A percentile compares a stretch with the other conserved stretches of the same genome.
These are phyloP conservation scores for Homolaphlyctis polyrhiza DNA, from an alignment of 371 early-diverging fungal species.

Conservation along the genomic window DNA sequence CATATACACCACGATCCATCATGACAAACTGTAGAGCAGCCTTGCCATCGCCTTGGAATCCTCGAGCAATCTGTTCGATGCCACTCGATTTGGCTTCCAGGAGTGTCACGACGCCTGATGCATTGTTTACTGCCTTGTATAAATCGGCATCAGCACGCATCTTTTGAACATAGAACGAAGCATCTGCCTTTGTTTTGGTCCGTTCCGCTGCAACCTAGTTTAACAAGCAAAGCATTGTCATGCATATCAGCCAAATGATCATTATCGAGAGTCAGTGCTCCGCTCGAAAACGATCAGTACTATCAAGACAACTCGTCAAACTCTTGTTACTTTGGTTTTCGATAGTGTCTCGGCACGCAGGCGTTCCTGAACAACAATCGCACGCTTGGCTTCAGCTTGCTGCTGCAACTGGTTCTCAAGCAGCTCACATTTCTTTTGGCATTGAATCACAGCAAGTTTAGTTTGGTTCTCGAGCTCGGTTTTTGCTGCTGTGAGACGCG, in stretches of 20 bases:
- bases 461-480: conserved; percentile 31
- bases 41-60: conserved; percentile 29
- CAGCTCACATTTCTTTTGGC: conserved; percentile 30
- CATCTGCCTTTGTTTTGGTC: conserved; percentile 40
- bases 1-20: conserved; percentile 44
- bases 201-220: too few relatives aligned
- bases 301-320: too few relatives aligned
- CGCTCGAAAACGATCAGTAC: too few relatives aligned
- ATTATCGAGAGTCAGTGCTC: too few relatives aligned
- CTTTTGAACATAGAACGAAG: too few relatives aligned
- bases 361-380: conserved; percentile 36
- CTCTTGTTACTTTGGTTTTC: too few relatives aligned
- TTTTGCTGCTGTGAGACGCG: conserved; percentile 24
- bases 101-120: not conserved
- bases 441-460: conserved; percentile 43
- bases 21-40: conserved; percentile 46
- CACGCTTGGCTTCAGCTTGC: conserved; percentile 34
- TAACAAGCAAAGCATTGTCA: too few relatives aligned
- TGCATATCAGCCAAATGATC: too few relatives aligned
- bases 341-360: conserved; percentile 34
- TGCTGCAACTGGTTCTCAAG: conserved; percentile 41
- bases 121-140: too few relatives aligned
- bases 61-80: conserved; percentile 21
- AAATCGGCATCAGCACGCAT: conserved; percentile 35
- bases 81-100: conserved; percentile 36